Conservation (phyloP, 2,329 filamentous ascomycete species). For the Ophiostoma australiae region DNA sequence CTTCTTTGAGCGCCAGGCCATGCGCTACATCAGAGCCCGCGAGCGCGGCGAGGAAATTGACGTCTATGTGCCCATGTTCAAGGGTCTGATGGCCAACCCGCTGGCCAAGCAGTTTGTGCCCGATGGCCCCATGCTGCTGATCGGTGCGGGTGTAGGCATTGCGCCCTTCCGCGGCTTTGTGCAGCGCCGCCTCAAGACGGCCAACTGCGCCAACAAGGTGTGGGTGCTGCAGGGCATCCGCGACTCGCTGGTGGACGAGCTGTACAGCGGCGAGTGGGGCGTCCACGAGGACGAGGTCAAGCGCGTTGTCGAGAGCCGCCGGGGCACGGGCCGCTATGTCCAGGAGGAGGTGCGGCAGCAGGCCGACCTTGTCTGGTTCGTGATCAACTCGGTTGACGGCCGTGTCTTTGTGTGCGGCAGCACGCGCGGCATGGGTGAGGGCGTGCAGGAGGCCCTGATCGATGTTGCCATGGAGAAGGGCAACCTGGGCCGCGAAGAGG, state of each 20-base stretch:
- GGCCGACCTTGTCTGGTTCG: conserved; percentile 96
- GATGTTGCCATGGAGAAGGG: conserved; percentile 93
- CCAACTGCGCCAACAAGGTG: conserved; percentile 95
- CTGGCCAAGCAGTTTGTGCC: conserved; percentile 85
- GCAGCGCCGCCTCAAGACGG: conserved; percentile 84
- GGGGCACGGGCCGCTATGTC: conserved; percentile 81
- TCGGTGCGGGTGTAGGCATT: conserved; percentile 93
- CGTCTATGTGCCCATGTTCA: conserved; percentile 91
- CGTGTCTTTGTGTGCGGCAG: conserved; percentile 95
- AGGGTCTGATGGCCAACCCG: conserved; percentile 95
- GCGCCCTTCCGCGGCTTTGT: conserved; percentile 98
- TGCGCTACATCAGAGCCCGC: conserved; percentile 64
- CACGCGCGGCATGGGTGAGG: conserved; percentile 95
- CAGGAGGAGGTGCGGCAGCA: conserved; percentile 91
- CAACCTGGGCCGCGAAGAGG: conserved; percentile 75
- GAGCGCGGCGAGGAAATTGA: conserved; percentile 55
- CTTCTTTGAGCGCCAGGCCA: conserved; percentile 83
- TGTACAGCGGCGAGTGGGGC: conserved; percentile 95
- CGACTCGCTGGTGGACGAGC: conserved; percentile 90
- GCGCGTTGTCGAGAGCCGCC: conserved; percentile 70
- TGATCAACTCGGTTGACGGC: conserved; percentile 93
- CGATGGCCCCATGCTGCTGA: conserved; percentile 95
- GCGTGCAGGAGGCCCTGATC: conserved; percentile 80
- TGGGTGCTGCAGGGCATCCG: conserved; percentile 93
- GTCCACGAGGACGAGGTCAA: conserved; percentile 85